Conservation (phyloP, 768 basidiomycete genomes). For the Crucibulum laeve region DNA sequence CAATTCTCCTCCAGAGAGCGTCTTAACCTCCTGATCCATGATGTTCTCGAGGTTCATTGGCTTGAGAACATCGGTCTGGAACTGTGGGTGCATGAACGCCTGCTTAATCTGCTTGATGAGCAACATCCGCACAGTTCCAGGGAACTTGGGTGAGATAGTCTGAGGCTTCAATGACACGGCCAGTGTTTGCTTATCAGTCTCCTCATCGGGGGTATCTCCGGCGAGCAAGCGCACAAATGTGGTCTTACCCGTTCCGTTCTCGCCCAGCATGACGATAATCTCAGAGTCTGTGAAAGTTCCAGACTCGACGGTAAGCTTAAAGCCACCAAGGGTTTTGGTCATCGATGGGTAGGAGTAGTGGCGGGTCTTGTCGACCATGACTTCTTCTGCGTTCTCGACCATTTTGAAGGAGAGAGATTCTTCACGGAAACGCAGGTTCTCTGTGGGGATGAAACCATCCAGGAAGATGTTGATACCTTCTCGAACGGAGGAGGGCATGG, state of each 20-base stretch:
- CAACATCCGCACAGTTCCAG: constrained; percentile 93
- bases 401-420: constrained; percentile 97
- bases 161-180: constrained; percentile 97
- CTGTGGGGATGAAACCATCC: constrained; percentile 97
- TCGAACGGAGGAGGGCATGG: constrained; percentile 96
- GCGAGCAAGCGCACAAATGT: constrained; percentile 95
- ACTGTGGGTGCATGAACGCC: constrained; percentile 99
- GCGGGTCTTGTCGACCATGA: constrained; percentile 80
- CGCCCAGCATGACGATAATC: constrained; percentile 98
- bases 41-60: constrained; percentile 94
- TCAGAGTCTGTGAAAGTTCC: constrained; percentile 98
- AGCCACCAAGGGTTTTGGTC: constrained; percentile 93
- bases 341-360: constrained; percentile 92
- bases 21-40: constrained; percentile 98
- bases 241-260: constrained; percentile 99
- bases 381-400: constrained; percentile 92
- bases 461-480: constrained; percentile 99
- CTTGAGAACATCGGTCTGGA: constrained; percentile 97
- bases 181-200: constrained; percentile 77
- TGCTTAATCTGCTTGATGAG: constrained; percentile 91
- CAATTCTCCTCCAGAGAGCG: constrained; percentile 95
- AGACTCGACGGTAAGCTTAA: constrained; percentile 90
- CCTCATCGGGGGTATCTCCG: constrained; percentile 85
- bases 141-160: constrained; percentile 97
- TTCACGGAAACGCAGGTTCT: constrained; percentile 96